A percentile compares a stretch with the other conserved stretches of the same genome.
Conservation (phyloP, 1,284 basidiomycete genomes). For the Vanrija sp. region DNA sequence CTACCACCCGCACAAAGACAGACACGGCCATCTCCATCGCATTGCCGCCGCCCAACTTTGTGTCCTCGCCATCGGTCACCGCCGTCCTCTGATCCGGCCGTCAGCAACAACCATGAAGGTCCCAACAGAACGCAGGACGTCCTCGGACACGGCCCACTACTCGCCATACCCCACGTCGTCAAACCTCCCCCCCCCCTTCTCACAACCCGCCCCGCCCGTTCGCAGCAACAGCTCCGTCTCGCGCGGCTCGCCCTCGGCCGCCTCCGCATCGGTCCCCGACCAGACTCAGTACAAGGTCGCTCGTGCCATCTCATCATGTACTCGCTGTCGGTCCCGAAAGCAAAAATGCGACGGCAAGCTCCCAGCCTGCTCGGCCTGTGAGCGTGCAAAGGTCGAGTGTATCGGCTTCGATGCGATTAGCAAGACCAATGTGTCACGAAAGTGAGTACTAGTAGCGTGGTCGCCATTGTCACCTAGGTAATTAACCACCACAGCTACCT, state of each 20-base stretch:
- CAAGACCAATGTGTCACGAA: conserved; percentile 51
- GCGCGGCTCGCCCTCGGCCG: neutral
- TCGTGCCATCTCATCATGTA: conserved; percentile 49
- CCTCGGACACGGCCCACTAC: conserved; percentile 20
- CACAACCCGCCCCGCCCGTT: conserved; percentile 12
- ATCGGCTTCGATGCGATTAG: conserved; percentile 51
- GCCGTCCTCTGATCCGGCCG: no score
- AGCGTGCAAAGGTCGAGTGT: conserved; percentile 51
- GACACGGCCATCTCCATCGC: no score
- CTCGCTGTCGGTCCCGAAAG: conserved; percentile 47
- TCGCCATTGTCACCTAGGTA: neutral
- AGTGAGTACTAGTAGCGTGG: conserved; percentile 38
- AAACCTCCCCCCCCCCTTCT: conserved; percentile 7
- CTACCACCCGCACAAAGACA: no score
- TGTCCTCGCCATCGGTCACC: no score
- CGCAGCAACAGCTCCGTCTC: neutral
- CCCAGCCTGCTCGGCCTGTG: conserved; percentile 47
- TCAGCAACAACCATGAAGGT: conserved; percentile 24
- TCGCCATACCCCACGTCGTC: conserved; percentile 30
- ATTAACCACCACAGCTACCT: conserved; percentile 37
- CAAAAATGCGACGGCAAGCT: conserved; percentile 51
- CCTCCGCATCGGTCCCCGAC: neutral
- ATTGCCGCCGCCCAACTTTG: no score
- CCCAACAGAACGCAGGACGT: conserved; percentile 19
- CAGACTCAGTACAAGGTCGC: conserved; percentile 45